Base-by-base conservation (phyloP, 257 asterid genomes). In the Capsicum rhomboideum region DNA sequence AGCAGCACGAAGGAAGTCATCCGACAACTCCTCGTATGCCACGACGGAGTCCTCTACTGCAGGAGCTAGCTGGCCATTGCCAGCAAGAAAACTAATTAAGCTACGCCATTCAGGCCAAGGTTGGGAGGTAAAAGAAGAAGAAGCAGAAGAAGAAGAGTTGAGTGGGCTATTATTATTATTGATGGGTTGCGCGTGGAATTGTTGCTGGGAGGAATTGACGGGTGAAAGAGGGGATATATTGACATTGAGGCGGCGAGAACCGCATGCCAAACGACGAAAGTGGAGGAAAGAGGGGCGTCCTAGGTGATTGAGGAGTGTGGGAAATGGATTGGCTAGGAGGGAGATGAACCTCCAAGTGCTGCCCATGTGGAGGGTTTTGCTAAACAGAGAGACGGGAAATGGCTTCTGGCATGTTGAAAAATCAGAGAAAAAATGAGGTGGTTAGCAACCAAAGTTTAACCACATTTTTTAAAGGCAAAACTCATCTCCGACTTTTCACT, bases 21-120 rank as follows among this genome's bases (percentile, higher is more conserved):
- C 90, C 1, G 88, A 82, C 83, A 96, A 85, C 66, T 87, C 88
- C 93, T 96, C 97, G 85, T 92, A 92, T 80, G 83, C 92, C 34
- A 95, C 96, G 79, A 94, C 92, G 4, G 92, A 97, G 44, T 95
- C 99, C 74, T 91, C 84, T 59, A 75, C 61, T 23, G 81, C 97
- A n/a, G 89, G 17, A 82, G 85, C 75, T 82, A 85, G 52, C 88
- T 83, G 63, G 63, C 78, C 49, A 53, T 58, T 83, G 82, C 81
- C 69, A 20, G 79, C 87, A 37, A 96, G 75, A 16, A 86, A 23
- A 82, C 78, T 86, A 66, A 94, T 86, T 52, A 94, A 90, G 63
- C 84, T 85, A 21, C 88, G 90, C 98, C 97, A 96, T 34, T 96
- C 98, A 26, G 96, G 93, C 99, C 99, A 96, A 12, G 97, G 93